These are phyloP conservation scores for Aureobasidium sp. DNA, from an alignment of 2,329 filamentous ascomycete species.

Conservation along the genomic window DNA sequence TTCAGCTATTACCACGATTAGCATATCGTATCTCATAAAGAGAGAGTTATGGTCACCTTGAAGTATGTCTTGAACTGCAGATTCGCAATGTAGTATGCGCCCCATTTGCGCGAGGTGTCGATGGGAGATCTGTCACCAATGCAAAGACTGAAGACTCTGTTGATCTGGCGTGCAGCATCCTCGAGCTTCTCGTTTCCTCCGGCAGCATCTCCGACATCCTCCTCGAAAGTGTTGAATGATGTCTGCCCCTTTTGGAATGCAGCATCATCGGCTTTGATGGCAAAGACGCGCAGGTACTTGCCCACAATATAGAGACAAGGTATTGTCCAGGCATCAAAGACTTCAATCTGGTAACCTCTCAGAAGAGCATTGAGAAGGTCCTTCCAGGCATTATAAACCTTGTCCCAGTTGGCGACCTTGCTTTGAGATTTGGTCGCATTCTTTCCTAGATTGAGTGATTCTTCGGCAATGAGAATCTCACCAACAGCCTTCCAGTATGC, in stretches of 20 bases:
- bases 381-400: constrained; percentile 82
- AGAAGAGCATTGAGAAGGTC: constrained; percentile 69
- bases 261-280: constrained; percentile 77
- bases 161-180: constrained; percentile 83
- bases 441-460: constrained; percentile 39
- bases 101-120: constrained; percentile 93
- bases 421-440: constrained; percentile 14
- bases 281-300: constrained; percentile 78
- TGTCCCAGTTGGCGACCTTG: constrained; percentile 59
- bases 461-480: constrained; percentile 60
- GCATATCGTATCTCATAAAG: neutral
- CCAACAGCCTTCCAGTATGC: constrained; percentile 77
- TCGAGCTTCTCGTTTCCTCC: constrained; percentile 80
- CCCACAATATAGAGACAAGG: constrained; percentile 82
- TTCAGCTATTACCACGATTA: constrained; percentile 50
- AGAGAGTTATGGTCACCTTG: constrained; percentile 43
- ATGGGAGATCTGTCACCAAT: constrained; percentile 66
- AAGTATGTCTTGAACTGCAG: constrained; percentile 98
- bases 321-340: constrained; percentile 84
- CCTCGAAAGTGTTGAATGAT: constrained; percentile 49
- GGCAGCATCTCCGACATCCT: constrained; percentile 70
- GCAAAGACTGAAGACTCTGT: constrained; percentile 85
- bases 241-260: constrained; percentile 40
- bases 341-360: constrained; percentile 67
- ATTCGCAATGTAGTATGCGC: constrained; percentile 89